Base-by-base conservation (phyloP, 2,329 filamentous ascomycete genomes). In the Aspergillus sp. region DNA sequence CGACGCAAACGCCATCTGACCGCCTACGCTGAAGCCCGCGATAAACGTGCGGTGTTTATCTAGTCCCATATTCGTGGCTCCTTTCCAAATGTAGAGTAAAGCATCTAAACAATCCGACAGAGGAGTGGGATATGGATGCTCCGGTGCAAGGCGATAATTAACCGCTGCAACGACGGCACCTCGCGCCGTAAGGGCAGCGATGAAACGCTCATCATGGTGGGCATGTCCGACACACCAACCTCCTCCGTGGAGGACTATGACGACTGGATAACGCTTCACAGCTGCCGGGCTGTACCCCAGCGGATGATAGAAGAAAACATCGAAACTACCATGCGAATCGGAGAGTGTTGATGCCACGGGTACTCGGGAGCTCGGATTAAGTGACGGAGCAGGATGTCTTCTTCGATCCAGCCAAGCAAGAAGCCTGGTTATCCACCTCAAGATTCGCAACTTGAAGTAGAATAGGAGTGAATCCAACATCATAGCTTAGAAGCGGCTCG, bases 171-270 rank as follows among this genome's bases (percentile, higher is more conserved):
- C 32, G 32, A 36, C 32, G 5, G 32, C 32, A 36, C 32, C 32
- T 36, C 32, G 32, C 32, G 32, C 32, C 32, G 25, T 25, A 14
- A 45, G 23, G 20, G 23, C 11, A 19, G 43, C 21, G n/a, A 45
- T 45, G 43, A 45, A 45, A 19, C 43, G 43, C 17, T 45, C 43
- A 17, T 45, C 43, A 29, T 45, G 23, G 20, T 17, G 43, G 16
- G 43, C 43, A 31, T 45, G 23, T 5, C 21, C 25, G 23, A 45
- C 11, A 13, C 21, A 29, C 20, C 23, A 45, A 19, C 20, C 43
- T 20, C 43, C 43, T 5, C 43, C 43, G n/a, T 45, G 43, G 10
- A 32, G 31, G 43, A 19, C 17, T 3, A 45, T 16, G 17, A 45
- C 43, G 25, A 34, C 23, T 11, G 43, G 25, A 19, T 32, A 45